Conservation (phyloP, 108 stramenopile species). For the Poteriospumella lacustris region DNA sequence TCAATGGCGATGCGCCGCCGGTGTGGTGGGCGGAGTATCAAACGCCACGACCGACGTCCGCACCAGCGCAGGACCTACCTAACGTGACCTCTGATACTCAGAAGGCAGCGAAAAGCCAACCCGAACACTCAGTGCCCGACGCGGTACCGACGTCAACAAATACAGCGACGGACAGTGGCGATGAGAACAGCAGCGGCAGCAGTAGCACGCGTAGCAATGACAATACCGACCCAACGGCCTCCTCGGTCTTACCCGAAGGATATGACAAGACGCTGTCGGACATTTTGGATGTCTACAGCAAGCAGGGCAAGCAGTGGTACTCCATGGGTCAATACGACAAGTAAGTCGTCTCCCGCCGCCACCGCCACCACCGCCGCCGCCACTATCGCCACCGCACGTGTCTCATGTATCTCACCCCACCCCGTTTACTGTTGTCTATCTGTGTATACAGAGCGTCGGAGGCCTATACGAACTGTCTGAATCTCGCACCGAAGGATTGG, state of each 20-base stretch:
- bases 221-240: not conserved
- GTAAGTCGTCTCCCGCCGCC: not conserved
- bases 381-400: not conserved
- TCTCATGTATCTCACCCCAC: not conserved
- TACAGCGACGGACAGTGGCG: no score
- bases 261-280: not conserved
- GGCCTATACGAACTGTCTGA: not conserved
- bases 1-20: no score
- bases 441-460: not conserved
- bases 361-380: no score
- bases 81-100: no score
- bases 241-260: not conserved
- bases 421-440: not conserved
- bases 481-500: constrained; percentile 18
- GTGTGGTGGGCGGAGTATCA: no score
- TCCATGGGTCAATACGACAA: not conserved
- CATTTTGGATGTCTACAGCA: constrained; percentile 12
- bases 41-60: no score
- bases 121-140: no score
- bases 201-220: not conserved
- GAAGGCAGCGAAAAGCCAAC: no score
- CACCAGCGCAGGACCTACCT: no score
- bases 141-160: no score
- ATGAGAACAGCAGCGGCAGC: no score
- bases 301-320: constrained; percentile 17